These are phyloP conservation scores for Orobanche coerulescens DNA, from an alignment of 257 asterid species.

Conservation along the genomic window DNA sequence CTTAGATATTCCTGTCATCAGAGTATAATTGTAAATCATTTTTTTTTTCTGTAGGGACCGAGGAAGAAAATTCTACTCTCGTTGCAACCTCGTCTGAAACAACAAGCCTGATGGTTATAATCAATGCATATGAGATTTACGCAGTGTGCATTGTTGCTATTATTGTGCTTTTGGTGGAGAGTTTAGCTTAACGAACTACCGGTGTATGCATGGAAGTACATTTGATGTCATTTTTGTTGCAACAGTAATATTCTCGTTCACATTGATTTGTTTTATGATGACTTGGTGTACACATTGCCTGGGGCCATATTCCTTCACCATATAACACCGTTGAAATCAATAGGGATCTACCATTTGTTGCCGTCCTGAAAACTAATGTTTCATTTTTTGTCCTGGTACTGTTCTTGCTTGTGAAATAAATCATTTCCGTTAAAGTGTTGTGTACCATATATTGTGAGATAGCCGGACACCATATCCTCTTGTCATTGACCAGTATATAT, in stretches of 20 bases:
- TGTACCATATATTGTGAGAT: too few species aligned
- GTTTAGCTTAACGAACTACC: neutral
- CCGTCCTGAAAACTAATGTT: slow-evolving; percentile 8
- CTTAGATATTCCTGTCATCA: neutral
- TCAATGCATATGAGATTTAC: slow-evolving; percentile 13
- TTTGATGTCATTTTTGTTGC: slow-evolving; percentile 8
- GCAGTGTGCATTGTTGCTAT: slow-evolving; percentile 16
- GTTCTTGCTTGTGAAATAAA: neutral
- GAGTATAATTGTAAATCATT: neutral
- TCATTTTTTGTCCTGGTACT: neutral
- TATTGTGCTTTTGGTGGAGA: slow-evolving; percentile 17
- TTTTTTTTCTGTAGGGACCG: slow-evolving; percentile 56
- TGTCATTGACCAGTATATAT: neutral
- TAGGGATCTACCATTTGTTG: slow-evolving; percentile 7
- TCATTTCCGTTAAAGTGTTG: too few species aligned
- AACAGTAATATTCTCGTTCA: neutral
- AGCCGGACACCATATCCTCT: neutral
- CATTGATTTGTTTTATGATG: slow-evolving; percentile 12
- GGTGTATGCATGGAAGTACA: slow-evolving; percentile 3
- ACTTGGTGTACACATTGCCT: slow-evolving; percentile 15
- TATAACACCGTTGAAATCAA: neutral
- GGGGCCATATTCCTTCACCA: slow-evolving; percentile 14
- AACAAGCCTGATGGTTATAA: slow-evolving; percentile 31
- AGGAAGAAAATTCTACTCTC: slow-evolving; percentile 72
- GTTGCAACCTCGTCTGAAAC: slow-evolving; percentile 48